phyloP scores from a whole-genome alignment of 2,329 filamentous ascomycete genomes.

The Colletotrichum sidae region DNA sequence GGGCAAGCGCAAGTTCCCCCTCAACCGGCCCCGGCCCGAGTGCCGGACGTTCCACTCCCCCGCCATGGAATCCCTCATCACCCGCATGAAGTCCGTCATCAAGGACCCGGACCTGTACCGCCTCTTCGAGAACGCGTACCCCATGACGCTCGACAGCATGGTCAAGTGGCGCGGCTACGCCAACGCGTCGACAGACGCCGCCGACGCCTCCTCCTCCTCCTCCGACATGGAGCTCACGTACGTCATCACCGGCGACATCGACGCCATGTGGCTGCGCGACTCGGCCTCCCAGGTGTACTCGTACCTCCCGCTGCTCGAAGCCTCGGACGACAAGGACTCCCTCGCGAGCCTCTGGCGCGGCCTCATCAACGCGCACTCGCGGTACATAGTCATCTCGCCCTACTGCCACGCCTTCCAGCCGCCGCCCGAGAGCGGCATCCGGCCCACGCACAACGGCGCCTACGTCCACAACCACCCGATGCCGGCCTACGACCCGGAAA shows the following conservation, averaged over 20 bases:
- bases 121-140: constrained; percentile 86
- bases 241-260: constrained; percentile 86
- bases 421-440: constrained; percentile 77
- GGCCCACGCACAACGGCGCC: constrained; percentile 67
- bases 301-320: constrained; percentile 71
- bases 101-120: constrained; percentile 75
- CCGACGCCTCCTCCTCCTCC: constrained; percentile 38
- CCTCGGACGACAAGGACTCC: constrained; percentile 65
- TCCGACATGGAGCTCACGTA: constrained; percentile 74
- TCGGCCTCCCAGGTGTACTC: constrained; percentile 81
- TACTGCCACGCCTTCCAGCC: constrained; percentile 95
- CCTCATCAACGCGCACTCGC: constrained; percentile 77
- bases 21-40: constrained; percentile 78
- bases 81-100: constrained; percentile 51
- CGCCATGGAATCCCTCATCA: constrained; percentile 80
- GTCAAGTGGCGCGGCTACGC: constrained; percentile 79
- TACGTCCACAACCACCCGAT: constrained; percentile 67
- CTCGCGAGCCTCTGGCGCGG: constrained; percentile 77
- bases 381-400: constrained; percentile 75
- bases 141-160: constrained; percentile 86
- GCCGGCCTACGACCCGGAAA: constrained; percentile 74
- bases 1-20: constrained; percentile 81
- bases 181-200: constrained; percentile 47
- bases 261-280: constrained; percentile 90
- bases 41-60: constrained; percentile 87